phyloP scores from a whole-genome alignment of 768 basidiomycete genomes.

The Russula virescens region DNA sequence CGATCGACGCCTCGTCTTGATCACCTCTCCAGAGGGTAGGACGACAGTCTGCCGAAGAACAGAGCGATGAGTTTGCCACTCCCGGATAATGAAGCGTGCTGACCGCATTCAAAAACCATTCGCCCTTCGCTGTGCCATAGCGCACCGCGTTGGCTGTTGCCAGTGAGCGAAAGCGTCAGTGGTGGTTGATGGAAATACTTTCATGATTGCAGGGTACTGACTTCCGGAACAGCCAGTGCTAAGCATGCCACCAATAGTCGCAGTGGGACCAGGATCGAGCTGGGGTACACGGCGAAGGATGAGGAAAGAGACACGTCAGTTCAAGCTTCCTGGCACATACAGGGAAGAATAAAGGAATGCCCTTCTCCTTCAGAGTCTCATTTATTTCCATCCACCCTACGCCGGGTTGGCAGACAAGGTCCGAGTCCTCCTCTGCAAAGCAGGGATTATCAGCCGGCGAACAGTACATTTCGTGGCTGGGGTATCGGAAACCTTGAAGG shows the following conservation, averaged over 20 bases:
- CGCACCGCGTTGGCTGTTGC: constrained; percentile 66
- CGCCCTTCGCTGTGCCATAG: constrained; percentile 84
- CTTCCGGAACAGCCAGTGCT: constrained; percentile 86
- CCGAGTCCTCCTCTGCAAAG: constrained; percentile 55
- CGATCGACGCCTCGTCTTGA: constrained; percentile 75
- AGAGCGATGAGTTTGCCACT: too few species aligned
- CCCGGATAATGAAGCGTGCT: constrained; percentile 24
- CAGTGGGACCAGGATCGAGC: constrained; percentile 74
- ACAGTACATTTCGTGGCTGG: neutral
- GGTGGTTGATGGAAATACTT: neutral
- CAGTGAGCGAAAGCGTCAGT: neutral
- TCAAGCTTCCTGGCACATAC: constrained; percentile 33
- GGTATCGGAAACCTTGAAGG: neutral
- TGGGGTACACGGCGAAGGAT: constrained; percentile 26
- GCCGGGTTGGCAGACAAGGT: constrained; percentile 71
- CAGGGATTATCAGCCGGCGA: neutral
- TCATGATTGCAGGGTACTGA: constrained; percentile 33
- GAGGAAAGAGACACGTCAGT: neutral
- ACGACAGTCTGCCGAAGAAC: constrained; percentile 64
- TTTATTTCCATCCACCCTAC: constrained; percentile 69
- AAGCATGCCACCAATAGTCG: constrained; percentile 82
- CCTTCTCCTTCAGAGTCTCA: constrained; percentile 56
- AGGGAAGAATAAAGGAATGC: constrained; percentile 81
- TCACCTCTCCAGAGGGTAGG: constrained; percentile 81
- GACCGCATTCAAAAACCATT: constrained; percentile 87